Base-by-base conservation (phyloP, 805 yeast species). In the Candida krabiensis region DNA sequence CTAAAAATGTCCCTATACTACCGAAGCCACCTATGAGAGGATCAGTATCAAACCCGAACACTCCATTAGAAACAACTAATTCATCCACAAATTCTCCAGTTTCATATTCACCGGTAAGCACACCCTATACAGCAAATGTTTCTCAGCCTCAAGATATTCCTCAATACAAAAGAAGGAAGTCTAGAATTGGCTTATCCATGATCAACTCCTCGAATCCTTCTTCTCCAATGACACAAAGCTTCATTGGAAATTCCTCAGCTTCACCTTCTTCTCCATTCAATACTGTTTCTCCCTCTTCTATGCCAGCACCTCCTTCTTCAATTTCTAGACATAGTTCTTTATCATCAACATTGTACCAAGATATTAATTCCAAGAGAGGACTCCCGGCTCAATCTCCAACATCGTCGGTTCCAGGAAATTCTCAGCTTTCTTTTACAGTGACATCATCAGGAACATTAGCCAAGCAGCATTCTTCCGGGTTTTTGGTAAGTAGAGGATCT, bases 1-100 rank as follows among this genome's bases (percentile, higher is more conserved):
- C 58, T 1, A 59, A 58, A 40, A 60, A 56, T 32, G 64, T 62
- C 11, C 67, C 66, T 9, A 62, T 62, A 15, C 40, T 62, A 23
- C 67, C 67, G 11, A 62, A 60, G 43, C 66, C 66, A 9, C 28
- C 47, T 11, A 16, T 18, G 2, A 30, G 19, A 21, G 17, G 30
- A 2, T 28, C 40, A 3, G 16, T 31, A 7, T 48, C 50, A 1
- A 47, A 44, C 25, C 46, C 56, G 2, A 47, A 46, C 22, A 37
- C 55, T 1, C 55, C 63, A 3, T 23, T 53, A 5, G 47, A 58
- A 4, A 46, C 52, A 8, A 48, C 62, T 1, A 53, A 60, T 15
- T 38, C 34, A 4, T 27, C 49, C 3, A 26, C 40, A 12, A 40
- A 46, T 11, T 37, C 52, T 6, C 41, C 46, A 8, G 24, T 43